A percentile compares a stretch with the other conserved stretches of the same genome.
phyloP scores from a whole-genome alignment of 257 asterid genomes.

The Primulina huaijiensis region DNA sequence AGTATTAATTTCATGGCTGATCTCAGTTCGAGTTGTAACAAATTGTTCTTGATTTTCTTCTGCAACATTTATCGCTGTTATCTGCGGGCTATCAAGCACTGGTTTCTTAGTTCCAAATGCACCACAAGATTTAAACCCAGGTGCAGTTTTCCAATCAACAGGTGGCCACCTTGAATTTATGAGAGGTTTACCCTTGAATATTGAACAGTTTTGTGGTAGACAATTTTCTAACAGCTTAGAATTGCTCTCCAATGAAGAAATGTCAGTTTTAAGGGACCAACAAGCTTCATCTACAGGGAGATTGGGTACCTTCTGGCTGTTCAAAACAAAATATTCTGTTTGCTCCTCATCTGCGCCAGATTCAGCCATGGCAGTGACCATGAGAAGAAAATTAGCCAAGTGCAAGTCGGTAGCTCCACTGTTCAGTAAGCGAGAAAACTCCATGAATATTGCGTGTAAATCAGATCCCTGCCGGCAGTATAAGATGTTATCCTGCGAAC shows the following conservation, averaged over 20 bases:
- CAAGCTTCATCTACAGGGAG: constrained; percentile 58
- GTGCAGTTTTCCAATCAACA: constrained; percentile 66
- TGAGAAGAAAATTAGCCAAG: constrained; percentile 89
- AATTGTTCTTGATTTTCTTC: constrained; percentile 25
- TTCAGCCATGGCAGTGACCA: constrained; percentile 74
- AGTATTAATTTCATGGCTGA: constrained; percentile 25
- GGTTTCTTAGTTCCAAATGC: constrained; percentile 26
- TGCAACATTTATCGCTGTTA: constrained; percentile 21
- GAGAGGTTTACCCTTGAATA: constrained; percentile 31
- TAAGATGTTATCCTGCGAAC: constrained; percentile 57
- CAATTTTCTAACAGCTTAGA: constrained; percentile 14
- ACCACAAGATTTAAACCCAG: constrained; percentile 42
- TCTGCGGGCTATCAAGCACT: constrained; percentile 25
- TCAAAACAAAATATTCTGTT: constrained; percentile 65
- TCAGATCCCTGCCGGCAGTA: constrained; percentile 63
- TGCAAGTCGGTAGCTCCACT: constrained; percentile 61
- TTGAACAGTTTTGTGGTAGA: constrained; percentile 24
- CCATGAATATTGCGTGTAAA: constrained; percentile 68
- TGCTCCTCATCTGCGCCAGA: constrained; percentile 87
- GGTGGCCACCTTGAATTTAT: constrained; percentile 73
- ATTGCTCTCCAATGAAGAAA: constrained; percentile 34
- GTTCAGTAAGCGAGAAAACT: constrained; percentile 63
- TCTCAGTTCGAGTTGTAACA: constrained; percentile 28
- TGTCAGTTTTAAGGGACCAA: constrained; percentile 57
- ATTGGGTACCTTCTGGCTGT: constrained; percentile 76